These are phyloP conservation scores for Rhodosporidiobolus odoratus DNA, from an alignment of 768 basidiomycete species.

Conservation along the genomic window DNA sequence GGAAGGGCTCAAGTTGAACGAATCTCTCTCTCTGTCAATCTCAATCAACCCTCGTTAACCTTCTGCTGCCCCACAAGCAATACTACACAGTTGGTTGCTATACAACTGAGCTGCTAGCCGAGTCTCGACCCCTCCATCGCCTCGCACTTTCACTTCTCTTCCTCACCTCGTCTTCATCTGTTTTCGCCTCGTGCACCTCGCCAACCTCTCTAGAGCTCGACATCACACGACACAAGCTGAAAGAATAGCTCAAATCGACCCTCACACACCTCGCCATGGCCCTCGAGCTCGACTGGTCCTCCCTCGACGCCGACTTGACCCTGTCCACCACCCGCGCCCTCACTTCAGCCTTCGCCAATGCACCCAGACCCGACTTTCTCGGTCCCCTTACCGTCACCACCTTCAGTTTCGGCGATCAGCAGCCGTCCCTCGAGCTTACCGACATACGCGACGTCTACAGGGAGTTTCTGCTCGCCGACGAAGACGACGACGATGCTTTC, in stretches of 20 bases:
- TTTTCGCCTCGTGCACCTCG: too few species aligned
- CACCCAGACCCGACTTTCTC: conserved; percentile 82
- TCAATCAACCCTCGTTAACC: too few species aligned
- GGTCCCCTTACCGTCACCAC: conserved; percentile 82
- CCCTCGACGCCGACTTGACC: conserved; percentile 69
- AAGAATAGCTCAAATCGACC: too few species aligned
- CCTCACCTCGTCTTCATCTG: not conserved
- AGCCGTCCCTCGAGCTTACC: conserved; percentile 81
- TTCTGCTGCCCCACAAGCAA: too few species aligned
- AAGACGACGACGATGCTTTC: conserved; percentile 54
- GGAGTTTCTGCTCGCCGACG: conserved; percentile 71
- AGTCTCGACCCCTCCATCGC: too few species aligned
- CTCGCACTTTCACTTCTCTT: not conserved
- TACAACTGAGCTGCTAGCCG: too few species aligned
- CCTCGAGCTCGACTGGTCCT: conserved; percentile 88
- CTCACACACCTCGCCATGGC: conserved; percentile 63
- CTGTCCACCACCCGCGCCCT: conserved; percentile 65
- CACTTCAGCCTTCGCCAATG: conserved; percentile 67
- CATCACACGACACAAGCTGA: too few species aligned
- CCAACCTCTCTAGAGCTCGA: too few species aligned
- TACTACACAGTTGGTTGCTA: too few species aligned
- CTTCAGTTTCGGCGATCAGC: conserved; percentile 75
- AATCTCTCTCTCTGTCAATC: not conserved
- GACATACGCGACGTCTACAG: conserved; percentile 90
- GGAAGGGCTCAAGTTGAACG: not conserved